Evolutionary conservation across 1,284 basidiomycete species (phyloP).

Genomic region (Cryptococcus sp.): DNA sequence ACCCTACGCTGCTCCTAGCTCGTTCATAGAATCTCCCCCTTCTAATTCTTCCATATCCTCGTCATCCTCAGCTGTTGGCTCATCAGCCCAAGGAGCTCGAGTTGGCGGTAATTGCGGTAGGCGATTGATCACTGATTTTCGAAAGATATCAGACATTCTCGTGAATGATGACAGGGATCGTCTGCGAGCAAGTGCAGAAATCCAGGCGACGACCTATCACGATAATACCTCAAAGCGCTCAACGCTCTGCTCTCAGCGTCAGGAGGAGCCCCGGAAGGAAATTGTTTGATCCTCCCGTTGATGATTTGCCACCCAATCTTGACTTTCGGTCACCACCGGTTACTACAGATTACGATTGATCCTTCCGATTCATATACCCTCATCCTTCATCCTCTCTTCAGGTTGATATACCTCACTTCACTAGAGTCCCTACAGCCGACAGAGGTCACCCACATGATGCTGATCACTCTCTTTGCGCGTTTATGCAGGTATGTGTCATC

Average conservation of each 20-base stretch:
- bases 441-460: neutral
- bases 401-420: too few species aligned
- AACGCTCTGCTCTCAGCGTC: too few species aligned
- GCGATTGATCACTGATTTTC: slow-evolving; percentile 40
- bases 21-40: slow-evolving; percentile 57
- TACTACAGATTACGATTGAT: too few species aligned
- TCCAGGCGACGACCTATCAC: too few species aligned
- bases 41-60: slow-evolving; percentile 61
- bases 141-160: slow-evolving; percentile 43
- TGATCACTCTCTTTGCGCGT: neutral
- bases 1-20: slow-evolving; percentile 48
- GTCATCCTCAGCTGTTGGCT: slow-evolving; percentile 5
- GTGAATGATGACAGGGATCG: neutral
- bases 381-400: too few species aligned
- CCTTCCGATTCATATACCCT: too few species aligned
- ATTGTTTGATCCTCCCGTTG: too few species aligned
- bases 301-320: too few species aligned
- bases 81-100: slow-evolving; percentile 39
- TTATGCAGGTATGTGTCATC: neutral
- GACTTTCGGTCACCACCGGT: too few species aligned
- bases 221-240: too few species aligned
- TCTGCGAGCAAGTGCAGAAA: neutral
- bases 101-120: slow-evolving; percentile 40
- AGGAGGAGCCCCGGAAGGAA: too few species aligned
- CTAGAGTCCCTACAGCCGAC: too few species aligned